These are phyloP conservation scores for Ophiostoma novo-ulmi DNA, from an alignment of 2,329 filamentous ascomycete species.

Conservation along the genomic window DNA sequence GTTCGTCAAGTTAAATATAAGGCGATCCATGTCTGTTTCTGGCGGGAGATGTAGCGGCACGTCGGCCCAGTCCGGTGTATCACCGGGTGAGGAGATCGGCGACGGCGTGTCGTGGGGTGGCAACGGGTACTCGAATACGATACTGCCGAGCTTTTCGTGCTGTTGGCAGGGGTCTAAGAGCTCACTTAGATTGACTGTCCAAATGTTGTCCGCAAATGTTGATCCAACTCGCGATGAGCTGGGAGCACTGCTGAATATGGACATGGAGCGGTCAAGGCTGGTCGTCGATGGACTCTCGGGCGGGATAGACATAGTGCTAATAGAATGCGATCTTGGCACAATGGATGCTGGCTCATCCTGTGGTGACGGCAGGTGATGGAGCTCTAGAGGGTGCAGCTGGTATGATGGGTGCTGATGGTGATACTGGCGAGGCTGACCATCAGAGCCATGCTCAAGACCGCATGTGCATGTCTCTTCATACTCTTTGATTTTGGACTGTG, in stretches of 20 bases:
- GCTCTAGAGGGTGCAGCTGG: background rate
- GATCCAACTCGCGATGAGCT: background rate
- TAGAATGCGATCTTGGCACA: background rate
- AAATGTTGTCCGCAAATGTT: background rate
- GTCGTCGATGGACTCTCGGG: background rate
- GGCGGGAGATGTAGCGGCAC: slow-evolving; percentile 22
- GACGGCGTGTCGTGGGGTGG: slow-evolving; percentile 2
- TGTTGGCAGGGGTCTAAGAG: slow-evolving; percentile 20
- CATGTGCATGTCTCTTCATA: slow-evolving; percentile 10
- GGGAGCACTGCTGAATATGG: background rate
- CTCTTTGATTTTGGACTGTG: slow-evolving; percentile 16
- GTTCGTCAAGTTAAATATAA: slow-evolving; percentile 20
- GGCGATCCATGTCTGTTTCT: slow-evolving; percentile 17
- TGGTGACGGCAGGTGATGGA: slow-evolving; percentile 12
- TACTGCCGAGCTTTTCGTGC: slow-evolving; percentile 21
- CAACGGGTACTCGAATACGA: slow-evolving; percentile 20
- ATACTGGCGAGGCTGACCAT: background rate
- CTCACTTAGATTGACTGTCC: slow-evolving; percentile 17
- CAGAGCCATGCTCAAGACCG: background rate
- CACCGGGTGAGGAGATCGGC: background rate
- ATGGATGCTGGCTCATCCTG: slow-evolving; percentile 1
- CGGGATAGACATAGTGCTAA: slow-evolving; percentile 1
- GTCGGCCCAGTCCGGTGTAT: slow-evolving; percentile 12
- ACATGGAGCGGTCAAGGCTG: slow-evolving; percentile 7
- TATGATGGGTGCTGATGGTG: background rate